A percentile compares a stretch with the other conserved stretches of the same genome.
Evolutionary conservation across 345 rosid genomes (phyloP).

Genomic region (Excoecaria agallocha): DNA sequence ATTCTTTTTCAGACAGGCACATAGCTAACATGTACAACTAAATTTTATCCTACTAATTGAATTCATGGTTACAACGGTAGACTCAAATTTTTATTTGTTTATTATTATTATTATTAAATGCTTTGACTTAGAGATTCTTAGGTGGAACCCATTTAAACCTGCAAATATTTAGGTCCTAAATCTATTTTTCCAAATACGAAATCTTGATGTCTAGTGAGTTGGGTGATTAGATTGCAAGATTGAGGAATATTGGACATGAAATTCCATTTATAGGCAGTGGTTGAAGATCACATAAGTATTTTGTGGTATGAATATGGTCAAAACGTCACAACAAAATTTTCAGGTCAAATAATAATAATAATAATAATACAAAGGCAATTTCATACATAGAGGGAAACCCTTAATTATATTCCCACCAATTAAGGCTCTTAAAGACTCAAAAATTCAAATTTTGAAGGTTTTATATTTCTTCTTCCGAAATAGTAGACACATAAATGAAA

Average conservation of each 20-base stretch:
- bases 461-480: slow-evolving; percentile 5
- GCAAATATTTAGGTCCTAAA: neutral
- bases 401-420: slow-evolving; percentile 43
- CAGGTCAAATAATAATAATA: slow-evolving; percentile 21
- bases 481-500: neutral
- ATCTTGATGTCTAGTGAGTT: slow-evolving; percentile 35
- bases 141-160: slow-evolving; percentile 40
- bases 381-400: slow-evolving; percentile 24
- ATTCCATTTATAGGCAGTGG: slow-evolving; percentile 46
- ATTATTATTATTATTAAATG: slow-evolving; percentile 21
- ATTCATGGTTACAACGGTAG: neutral
- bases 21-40: neutral
- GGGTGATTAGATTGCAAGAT: slow-evolving; percentile 33
- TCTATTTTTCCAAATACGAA: slow-evolving; percentile 12
- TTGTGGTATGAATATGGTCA: slow-evolving; percentile 52
- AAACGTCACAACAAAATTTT: slow-evolving; percentile 40
- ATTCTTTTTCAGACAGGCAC: neutral
- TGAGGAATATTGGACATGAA: slow-evolving; percentile 26
- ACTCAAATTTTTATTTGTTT: slow-evolving; percentile 7
- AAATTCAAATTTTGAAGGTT: neutral
- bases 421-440: slow-evolving; percentile 30
- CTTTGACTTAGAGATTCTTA: slow-evolving; percentile 35
- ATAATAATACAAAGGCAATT: neutral
- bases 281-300: slow-evolving; percentile 31
- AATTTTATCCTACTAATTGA: neutral